phyloP scores from a whole-genome alignment of 495 filamentous ascomycete genomes.

The Aspergillus ostianus region DNA sequence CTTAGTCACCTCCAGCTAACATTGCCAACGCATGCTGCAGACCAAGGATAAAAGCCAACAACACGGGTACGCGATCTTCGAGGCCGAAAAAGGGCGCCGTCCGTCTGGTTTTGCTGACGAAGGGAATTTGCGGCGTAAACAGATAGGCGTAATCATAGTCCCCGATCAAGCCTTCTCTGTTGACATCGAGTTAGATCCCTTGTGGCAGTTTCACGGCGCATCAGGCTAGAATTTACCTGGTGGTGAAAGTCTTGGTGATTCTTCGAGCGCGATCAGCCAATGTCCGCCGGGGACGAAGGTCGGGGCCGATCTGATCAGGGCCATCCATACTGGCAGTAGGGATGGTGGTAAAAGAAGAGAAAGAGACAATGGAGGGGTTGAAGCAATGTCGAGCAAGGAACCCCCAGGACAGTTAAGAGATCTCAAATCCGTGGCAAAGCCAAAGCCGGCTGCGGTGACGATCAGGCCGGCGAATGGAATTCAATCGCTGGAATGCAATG shows the following conservation, averaged over 20 bases:
- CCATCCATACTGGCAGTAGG: constrained; percentile 36
- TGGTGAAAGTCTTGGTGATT: constrained; percentile 45
- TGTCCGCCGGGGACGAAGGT: constrained; percentile 39
- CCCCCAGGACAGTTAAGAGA: not conserved
- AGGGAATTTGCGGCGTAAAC: constrained; percentile 79
- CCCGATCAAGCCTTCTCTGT: constrained; percentile 73
- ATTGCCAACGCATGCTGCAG: constrained; percentile 70
- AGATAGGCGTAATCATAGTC: constrained; percentile 82
- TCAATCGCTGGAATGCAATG: not conserved
- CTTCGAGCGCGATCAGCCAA: constrained; percentile 35
- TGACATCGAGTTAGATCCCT: constrained; percentile 25
- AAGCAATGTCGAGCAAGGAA: not conserved
- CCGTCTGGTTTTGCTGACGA: constrained; percentile 63
- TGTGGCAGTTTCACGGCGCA: not conserved
- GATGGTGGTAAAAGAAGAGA: constrained; percentile 1
- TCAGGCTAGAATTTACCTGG: constrained; percentile 37
- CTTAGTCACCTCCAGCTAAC: constrained; percentile 55
- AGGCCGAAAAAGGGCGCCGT: constrained; percentile 85
- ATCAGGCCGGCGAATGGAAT: not conserved
- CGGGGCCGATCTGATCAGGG: constrained; percentile 52
- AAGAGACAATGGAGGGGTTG: not conserved
- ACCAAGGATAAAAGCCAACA: constrained; percentile 70
- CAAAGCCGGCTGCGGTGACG: not conserved
- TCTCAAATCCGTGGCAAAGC: not conserved
- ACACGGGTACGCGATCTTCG: constrained; percentile 75